A percentile compares a stretch with the other conserved stretches of the same genome.
These are phyloP conservation scores for Stagonosporopsis tanaceti DNA, from an alignment of 2,329 filamentous ascomycete species.

Conservation along the genomic window DNA sequence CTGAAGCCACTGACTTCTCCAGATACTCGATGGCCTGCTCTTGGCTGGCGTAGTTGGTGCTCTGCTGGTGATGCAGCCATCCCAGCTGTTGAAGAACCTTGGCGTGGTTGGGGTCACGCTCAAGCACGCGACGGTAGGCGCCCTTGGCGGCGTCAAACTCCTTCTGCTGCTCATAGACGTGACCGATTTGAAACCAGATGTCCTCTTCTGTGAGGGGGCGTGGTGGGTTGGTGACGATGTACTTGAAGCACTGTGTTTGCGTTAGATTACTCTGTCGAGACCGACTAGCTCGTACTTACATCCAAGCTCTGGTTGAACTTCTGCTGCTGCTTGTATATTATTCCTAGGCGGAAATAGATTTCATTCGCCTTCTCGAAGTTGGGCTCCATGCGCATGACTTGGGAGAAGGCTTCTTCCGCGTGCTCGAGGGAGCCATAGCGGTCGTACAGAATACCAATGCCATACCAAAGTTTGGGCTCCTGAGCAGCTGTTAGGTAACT, in stretches of 20 bases:
- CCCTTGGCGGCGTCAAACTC: conserved; percentile 96
- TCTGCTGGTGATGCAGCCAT: conserved; percentile 97
- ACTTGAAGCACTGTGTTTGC: conserved; percentile 88
- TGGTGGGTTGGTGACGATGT: conserved; percentile 92
- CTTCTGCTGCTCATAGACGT: conserved; percentile 98
- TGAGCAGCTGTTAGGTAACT: conserved; percentile 44
- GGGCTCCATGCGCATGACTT: conserved; percentile 98
- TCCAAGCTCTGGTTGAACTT: conserved; percentile 93
- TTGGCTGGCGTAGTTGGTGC: conserved; percentile 87
- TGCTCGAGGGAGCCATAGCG: conserved; percentile 96
- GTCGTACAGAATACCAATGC: conserved; percentile 97
- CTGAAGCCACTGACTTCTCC: conserved; percentile 93
- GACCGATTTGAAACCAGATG: conserved; percentile 99
- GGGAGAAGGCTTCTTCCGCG: conserved; percentile 96
- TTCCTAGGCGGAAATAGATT: conserved; percentile 98
- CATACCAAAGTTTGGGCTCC: conserved; percentile 99
- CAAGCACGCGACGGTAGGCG: conserved; percentile 90
- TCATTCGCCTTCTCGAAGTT: conserved; percentile 99
- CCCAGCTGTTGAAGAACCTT: conserved; percentile 98
- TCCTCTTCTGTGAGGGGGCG: conserved; percentile 94
- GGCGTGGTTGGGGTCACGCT: conserved; percentile 93
- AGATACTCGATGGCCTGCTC: conserved; percentile 97
- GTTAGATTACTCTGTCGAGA: conserved; percentile 21
- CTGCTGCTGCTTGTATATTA: conserved; percentile 98
- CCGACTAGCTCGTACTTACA: conserved; percentile 58